Conservation (phyloP, 768 basidiomycete genomes). For the Termitomyces heimii region DNA sequence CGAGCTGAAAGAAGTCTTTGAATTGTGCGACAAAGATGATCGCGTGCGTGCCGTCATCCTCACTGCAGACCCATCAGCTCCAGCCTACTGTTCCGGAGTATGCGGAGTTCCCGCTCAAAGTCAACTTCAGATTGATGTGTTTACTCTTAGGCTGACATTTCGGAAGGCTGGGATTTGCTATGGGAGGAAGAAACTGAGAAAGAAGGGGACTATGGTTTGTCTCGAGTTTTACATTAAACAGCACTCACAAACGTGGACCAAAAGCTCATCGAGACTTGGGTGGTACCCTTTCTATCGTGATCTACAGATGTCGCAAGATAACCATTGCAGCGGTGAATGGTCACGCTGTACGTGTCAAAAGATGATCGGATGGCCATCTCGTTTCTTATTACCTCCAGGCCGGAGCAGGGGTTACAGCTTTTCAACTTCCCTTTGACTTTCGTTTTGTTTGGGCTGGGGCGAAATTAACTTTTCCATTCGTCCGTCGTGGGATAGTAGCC, state of each 20-base stretch:
- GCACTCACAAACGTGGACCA: not conserved
- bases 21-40: slow-evolving; percentile 45
- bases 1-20: slow-evolving; percentile 39
- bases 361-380: not conserved
- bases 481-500: slow-evolving; percentile 35
- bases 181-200: slow-evolving; percentile 34
- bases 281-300: slow-evolving; percentile 38
- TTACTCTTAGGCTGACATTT: slow-evolving; percentile 39
- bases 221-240: not conserved
- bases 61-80: slow-evolving; percentile 44
- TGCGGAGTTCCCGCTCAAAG: slow-evolving; percentile 7
- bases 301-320: slow-evolving; percentile 50
- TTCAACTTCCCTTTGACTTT: slow-evolving; percentile 42
- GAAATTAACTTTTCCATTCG: slow-evolving; percentile 37
- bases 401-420: slow-evolving; percentile 35
- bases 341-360: slow-evolving; percentile 29
- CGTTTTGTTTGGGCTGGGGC: slow-evolving; percentile 43
- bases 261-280: slow-evolving; percentile 45
- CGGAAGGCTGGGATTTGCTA: slow-evolving; percentile 38
- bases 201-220: slow-evolving; percentile 42
- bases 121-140: not conserved
- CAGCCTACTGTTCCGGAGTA: slow-evolving; percentile 54
- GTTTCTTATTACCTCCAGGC: slow-evolving; percentile 20
- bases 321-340: slow-evolving; percentile 47
- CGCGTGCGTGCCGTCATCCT: slow-evolving; percentile 45